phyloP scores from a whole-genome alignment of 2,329 filamentous ascomycete species.

The Pezicula carpinea region DNA sequence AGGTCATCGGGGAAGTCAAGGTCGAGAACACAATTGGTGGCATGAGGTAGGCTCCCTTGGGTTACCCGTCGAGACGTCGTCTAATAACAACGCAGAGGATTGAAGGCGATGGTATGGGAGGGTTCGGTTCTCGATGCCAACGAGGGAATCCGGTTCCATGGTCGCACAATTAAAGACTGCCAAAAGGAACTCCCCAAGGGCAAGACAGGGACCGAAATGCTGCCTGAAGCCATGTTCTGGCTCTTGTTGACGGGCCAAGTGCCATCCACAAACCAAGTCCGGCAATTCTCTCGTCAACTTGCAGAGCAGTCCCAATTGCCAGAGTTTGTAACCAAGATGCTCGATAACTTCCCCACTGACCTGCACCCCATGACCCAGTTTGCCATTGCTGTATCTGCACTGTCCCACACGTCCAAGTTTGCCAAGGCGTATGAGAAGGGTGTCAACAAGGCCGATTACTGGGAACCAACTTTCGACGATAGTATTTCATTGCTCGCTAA shows the following conservation, averaged over 20 bases:
- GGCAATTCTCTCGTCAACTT: constrained; percentile 76
- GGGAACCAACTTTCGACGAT: constrained; percentile 97
- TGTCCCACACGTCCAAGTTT: constrained; percentile 92
- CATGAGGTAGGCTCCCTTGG: constrained; percentile 60
- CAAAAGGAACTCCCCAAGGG: constrained; percentile 92
- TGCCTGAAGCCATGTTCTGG: constrained; percentile 99
- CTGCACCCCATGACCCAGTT: constrained; percentile 99
- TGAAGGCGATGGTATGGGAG: constrained; percentile 99
- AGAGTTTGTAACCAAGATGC: constrained; percentile 77
- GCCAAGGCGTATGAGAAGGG: constrained; percentile 90
- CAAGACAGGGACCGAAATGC: constrained; percentile 88
- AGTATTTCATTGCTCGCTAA: constrained; percentile 90
- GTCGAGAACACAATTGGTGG: constrained; percentile 91
- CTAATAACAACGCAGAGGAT: constrained; percentile 48
- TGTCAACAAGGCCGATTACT: constrained; percentile 93
- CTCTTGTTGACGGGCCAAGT: constrained; percentile 90
- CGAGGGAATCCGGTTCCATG: constrained; percentile 97
- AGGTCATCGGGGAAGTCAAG: constrained; percentile 87
- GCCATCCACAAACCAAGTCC: constrained; percentile 76
- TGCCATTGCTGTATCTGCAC: constrained; percentile 87
- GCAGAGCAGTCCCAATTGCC: constrained; percentile 83
- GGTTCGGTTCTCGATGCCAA: constrained; percentile 94
- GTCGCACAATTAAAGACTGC: constrained; percentile 96
- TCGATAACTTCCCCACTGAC: constrained; percentile 82
- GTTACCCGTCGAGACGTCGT: not conserved